Conservation (phyloP, 768 basidiomycete genomes). For the Suillus placidus region DNA sequence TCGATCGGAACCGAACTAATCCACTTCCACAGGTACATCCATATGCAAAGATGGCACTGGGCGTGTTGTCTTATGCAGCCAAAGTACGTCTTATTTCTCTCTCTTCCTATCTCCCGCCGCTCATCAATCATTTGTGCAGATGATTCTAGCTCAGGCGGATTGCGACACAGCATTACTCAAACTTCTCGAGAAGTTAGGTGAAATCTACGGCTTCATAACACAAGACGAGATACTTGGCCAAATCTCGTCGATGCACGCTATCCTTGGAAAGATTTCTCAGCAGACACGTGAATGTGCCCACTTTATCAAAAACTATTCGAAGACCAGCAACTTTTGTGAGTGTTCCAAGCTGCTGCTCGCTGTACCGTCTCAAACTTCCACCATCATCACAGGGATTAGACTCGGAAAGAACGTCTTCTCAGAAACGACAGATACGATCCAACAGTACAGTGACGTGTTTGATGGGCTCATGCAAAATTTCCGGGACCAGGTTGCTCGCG, state of each 20-base stretch:
- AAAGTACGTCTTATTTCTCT: too few species aligned
- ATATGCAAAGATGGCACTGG: conserved; percentile 10
- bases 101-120: too few species aligned
- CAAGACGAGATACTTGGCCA: not conserved
- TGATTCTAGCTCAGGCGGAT: too few species aligned
- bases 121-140: too few species aligned
- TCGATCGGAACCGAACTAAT: not conserved
- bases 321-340: conserved; percentile 25
- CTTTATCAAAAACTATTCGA: conserved; percentile 30
- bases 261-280: conserved; percentile 5
- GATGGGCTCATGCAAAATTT: too few species aligned
- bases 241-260: not conserved
- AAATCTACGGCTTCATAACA: not conserved
- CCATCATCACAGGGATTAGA: not conserved
- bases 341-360: not conserved
- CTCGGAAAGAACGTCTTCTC: not conserved
- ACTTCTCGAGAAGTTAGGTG: too few species aligned
- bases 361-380: not conserved
- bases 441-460: not conserved
- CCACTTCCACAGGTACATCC: conserved; percentile 1
- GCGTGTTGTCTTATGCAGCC: too few species aligned
- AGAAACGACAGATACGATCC: not conserved
- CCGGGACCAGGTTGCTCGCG: too few species aligned
- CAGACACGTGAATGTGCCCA: conserved; percentile 29
- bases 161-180: too few species aligned